A percentile compares a stretch with the other conserved stretches of the same genome.
These are phyloP conservation scores for Tylopilus subfusipes DNA, from an alignment of 768 basidiomycete genomes.

Conservation along the genomic window DNA sequence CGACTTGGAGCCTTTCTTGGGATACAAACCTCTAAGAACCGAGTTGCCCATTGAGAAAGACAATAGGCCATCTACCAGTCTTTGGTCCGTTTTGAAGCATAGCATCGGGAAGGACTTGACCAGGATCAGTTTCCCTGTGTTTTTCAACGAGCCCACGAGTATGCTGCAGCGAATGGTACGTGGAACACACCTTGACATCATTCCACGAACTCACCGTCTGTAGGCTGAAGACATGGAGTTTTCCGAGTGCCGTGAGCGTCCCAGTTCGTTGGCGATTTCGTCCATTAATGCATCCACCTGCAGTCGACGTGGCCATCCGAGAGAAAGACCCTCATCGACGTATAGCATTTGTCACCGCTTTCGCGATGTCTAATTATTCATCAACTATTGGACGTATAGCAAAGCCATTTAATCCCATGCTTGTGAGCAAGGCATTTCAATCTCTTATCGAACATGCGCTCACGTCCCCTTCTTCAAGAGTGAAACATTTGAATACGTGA, in stretches of 20 bases:
- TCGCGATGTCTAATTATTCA: slow-evolving; percentile 98
- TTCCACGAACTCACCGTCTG: not conserved
- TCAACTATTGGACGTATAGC: slow-evolving; percentile 95
- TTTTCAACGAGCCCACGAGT: slow-evolving; percentile 90
- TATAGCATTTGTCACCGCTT: slow-evolving; percentile 90
- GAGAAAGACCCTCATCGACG: slow-evolving; percentile 77
- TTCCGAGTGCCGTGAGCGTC: slow-evolving; percentile 73
- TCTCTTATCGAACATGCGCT: not conserved
- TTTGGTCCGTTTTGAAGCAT: slow-evolving; percentile 94
- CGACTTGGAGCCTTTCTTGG: slow-evolving; percentile 51
- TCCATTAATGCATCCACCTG: slow-evolving; percentile 2
- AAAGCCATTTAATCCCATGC: slow-evolving; percentile 96
- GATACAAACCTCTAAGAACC: slow-evolving; percentile 63
- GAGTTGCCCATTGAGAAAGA: slow-evolving; percentile 63
- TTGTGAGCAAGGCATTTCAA: slow-evolving; percentile 46
- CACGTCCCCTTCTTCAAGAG: slow-evolving; percentile 39
- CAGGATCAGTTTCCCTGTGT: slow-evolving; percentile 92
- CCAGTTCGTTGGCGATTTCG: not conserved
- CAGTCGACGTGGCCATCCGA: slow-evolving; percentile 80
- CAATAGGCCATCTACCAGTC: slow-evolving; percentile 81
- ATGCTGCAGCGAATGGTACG: slow-evolving; percentile 93
- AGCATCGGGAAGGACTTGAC: slow-evolving; percentile 97
- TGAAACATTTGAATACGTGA: slow-evolving; percentile 94
- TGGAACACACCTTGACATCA: not conserved
- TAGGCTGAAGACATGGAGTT: slow-evolving; percentile 97